Evolutionary conservation across 192 early-diverging fungal species (phyloP).

Genomic region (Entomortierella beljakovae): DNA sequence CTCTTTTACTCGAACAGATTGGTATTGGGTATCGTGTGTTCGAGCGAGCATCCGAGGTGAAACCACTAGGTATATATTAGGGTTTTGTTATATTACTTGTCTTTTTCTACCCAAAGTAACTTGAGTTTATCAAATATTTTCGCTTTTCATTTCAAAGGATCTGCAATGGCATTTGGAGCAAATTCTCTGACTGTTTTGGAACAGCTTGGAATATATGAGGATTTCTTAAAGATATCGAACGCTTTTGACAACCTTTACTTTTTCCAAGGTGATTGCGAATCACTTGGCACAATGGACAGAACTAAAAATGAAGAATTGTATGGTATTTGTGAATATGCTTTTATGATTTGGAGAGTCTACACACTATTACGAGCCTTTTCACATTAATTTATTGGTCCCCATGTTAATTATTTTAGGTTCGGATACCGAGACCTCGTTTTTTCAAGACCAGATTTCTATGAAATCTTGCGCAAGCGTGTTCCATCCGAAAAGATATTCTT

Average conservation of each 20-base stretch:
- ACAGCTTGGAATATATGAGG: constrained; percentile 4
- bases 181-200: background rate
- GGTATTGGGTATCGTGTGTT: background rate
- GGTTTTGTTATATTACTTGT: too few relatives aligned
- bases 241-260: background rate
- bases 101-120: background rate
- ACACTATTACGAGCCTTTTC: background rate
- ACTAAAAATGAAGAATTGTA: background rate
- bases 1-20: background rate
- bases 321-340: too few relatives aligned
- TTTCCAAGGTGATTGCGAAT: background rate
- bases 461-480: background rate
- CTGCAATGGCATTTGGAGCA: background rate
- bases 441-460: constrained; percentile 4
- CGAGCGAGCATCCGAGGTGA: background rate
- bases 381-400: too few relatives aligned
- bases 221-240: background rate
- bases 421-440: background rate
- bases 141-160: background rate
- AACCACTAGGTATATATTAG: constrained; percentile 5
- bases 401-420: background rate
- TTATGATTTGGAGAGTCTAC: background rate
- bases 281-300: background rate
- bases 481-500: constrained; percentile 4
- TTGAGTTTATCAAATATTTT: background rate